Evolutionary conservation across 495 filamentous ascomycete species (phyloP).

Genomic region (Penicillium nucicola): DNA sequence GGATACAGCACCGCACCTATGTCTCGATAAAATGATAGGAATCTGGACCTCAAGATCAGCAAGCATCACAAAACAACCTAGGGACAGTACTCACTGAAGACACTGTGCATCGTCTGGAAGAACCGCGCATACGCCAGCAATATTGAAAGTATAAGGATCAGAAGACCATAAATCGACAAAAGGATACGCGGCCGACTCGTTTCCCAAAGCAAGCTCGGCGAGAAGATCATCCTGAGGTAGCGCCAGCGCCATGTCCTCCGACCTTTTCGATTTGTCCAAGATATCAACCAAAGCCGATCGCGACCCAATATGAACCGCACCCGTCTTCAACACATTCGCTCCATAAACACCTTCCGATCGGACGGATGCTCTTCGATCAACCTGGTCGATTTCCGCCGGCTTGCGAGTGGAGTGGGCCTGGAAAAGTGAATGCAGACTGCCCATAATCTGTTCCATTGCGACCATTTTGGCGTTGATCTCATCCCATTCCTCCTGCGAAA

Average conservation of each 20-base stretch:
- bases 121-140: slow-evolving; percentile 64
- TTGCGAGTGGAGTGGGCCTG: slow-evolving; percentile 27
- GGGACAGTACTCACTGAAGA: slow-evolving; percentile 42
- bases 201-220: slow-evolving; percentile 76
- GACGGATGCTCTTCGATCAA: slow-evolving; percentile 16
- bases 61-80: not conserved
- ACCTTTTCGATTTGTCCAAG: slow-evolving; percentile 37
- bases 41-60: slow-evolving; percentile 34
- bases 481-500: slow-evolving; percentile 45
- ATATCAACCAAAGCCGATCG: slow-evolving; percentile 54
- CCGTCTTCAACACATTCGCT: slow-evolving; percentile 38
- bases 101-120: slow-evolving; percentile 64
- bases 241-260: slow-evolving; percentile 42
- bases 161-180: slow-evolving; percentile 65
- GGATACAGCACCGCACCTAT: slow-evolving; percentile 78
- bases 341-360: slow-evolving; percentile 48
- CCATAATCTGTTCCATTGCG: slow-evolving; percentile 43
- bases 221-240: slow-evolving; percentile 77
- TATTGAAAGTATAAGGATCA: slow-evolving; percentile 65
- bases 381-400: slow-evolving; percentile 11
- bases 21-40: slow-evolving; percentile 72
- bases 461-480: slow-evolving; percentile 44
- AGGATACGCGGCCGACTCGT: slow-evolving; percentile 74
- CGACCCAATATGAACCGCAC: slow-evolving; percentile 55
- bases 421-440: slow-evolving; percentile 37